phyloP scores from a whole-genome alignment of 306 rosid genomes.

The Leucaena leucocephala region DNA sequence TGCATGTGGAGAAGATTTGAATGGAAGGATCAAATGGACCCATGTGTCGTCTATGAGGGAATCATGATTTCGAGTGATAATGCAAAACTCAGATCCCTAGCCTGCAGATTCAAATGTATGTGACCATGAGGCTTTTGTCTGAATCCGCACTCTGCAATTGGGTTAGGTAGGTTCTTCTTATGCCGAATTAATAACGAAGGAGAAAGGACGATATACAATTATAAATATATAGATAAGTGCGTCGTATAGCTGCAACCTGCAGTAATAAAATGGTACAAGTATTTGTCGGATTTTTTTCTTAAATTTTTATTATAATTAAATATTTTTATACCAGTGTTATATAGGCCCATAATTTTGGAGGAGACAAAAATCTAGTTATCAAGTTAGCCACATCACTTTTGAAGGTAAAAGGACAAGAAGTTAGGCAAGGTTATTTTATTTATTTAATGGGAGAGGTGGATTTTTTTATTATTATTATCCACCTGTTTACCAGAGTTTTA shows the following conservation, averaged over 20 bases:
- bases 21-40: background rate
- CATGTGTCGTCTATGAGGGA: background rate
- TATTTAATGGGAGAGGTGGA: no score
- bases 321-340: no score
- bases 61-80: slow-evolving; percentile 4
- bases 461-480: no score
- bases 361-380: no score
- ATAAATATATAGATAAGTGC: background rate
- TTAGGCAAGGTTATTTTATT: no score
- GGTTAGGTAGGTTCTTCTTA: background rate
- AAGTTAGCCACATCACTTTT: no score
- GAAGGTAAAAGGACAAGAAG: no score
- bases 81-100: background rate
- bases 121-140: background rate
- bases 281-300: background rate
- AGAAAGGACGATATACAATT: background rate
- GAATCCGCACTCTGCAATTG: background rate
- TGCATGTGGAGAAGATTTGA: background rate
- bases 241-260: background rate
- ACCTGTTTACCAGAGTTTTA: no score
- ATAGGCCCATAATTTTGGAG: no score
- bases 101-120: background rate
- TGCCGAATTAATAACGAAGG: background rate
- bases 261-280: background rate
- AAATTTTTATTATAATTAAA: no score